These are phyloP conservation scores for Trematosphaeria pertusa DNA, from an alignment of 2,329 filamentous ascomycete species.

Conservation along the genomic window DNA sequence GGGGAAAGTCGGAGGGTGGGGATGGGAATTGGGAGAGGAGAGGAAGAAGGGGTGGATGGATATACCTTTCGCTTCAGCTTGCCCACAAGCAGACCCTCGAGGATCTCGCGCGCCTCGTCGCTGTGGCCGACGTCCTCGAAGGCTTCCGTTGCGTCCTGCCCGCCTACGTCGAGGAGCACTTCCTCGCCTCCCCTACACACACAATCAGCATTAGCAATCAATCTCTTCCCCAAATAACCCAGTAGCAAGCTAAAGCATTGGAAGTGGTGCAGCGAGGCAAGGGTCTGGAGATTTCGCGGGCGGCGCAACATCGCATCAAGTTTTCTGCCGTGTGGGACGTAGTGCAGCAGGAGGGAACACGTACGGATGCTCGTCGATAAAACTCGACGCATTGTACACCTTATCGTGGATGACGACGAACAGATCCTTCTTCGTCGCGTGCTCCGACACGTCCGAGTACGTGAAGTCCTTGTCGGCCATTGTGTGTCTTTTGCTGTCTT, in stretches of 20 bases:
- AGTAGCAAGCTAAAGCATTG: neutral
- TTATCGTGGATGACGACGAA: conserved; percentile 94
- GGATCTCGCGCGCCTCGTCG: conserved; percentile 95
- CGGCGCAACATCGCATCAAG: no score
- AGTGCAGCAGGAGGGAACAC: conserved; percentile 52
- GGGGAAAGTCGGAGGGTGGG: conserved; percentile 2
- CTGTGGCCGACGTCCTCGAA: conserved; percentile 99
- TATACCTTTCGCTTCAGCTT: conserved; percentile 47
- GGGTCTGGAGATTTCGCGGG: no score
- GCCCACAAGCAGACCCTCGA: conserved; percentile 61
- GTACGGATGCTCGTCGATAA: conserved; percentile 96
- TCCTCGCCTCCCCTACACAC: conserved; percentile 88
- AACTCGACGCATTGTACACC: conserved; percentile 88
- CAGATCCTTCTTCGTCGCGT: conserved; percentile 80
- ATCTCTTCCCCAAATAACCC: no score
- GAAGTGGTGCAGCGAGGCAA: no score
- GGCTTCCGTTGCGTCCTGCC: conserved; percentile 95
- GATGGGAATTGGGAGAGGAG: neutral
- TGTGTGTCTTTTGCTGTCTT: conserved; percentile 13
- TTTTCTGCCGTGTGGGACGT: no score
- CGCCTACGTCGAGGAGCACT: conserved; percentile 93
- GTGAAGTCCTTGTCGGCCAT: conserved; percentile 50
- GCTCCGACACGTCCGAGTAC: conserved; percentile 51
- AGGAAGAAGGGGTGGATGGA: conserved; percentile 1
- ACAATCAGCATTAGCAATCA: conserved; percentile 4